Evolutionary conservation across 2,329 filamentous ascomycete species (phyloP), one percentile per base, ranked within the genome.

Genomic region (Didymella pinodella): DNA sequence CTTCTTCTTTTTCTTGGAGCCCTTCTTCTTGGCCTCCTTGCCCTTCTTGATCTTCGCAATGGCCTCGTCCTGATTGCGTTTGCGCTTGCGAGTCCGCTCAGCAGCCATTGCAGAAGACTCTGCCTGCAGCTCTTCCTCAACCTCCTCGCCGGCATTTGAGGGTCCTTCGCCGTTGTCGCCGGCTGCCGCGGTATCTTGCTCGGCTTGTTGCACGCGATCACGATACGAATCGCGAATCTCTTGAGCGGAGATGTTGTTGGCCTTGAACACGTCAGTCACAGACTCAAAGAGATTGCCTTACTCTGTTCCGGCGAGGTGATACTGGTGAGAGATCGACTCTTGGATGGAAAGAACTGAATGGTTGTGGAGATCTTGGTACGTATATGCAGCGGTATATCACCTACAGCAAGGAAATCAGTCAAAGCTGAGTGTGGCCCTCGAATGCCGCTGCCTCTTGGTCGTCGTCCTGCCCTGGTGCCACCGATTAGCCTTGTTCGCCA

Each of bases 181-280:
- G 16, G 66, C 68, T 32, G 67, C 69, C 31, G 58, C 56, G 25
- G 57, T 67, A 48, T 81, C 78, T 51, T 76, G 76, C 57, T 81
- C 79, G 40, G 82, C 81, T 63, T 84, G 78, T 66, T 78, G 77
- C 20, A 83, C 68, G 34, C 87, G 83, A 54, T 82, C 80, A 61
- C 82, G 81, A 69, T 86, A 85, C 50, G 87, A 85, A 65, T 85
- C 79, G 45, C 84, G 82, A 60, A 89, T 89, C 66, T 88, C 85
- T 52, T 81, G 80, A 3, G 87, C 87, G 22, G 86, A 91, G 65
- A 92, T 92, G 68, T 91, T 91, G 75, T 91, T 88, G 2, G 89
- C 86, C 85, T 89, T 57, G 11, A 12, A 22, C 1, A 18, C 31
- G 26, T 58, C 36, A 58, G 38, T 28, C 22, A 11, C 10, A 25